Base-by-base conservation (phyloP, 345 rosid genomes). In the Hypericum androsaemum region DNA sequence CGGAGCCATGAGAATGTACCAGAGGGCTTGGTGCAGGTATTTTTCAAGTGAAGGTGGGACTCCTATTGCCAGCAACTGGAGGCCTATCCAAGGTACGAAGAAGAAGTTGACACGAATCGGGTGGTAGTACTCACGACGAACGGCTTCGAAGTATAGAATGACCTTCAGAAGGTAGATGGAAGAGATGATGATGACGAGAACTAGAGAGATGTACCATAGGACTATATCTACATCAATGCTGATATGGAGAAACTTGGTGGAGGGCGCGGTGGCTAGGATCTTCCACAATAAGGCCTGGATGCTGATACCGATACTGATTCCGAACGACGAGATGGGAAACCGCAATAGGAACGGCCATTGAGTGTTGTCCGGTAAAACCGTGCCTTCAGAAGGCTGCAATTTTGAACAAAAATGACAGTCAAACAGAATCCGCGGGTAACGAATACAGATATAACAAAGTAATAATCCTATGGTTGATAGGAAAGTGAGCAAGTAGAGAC, bases 211-310 rank as follows among this genome's bases (percentile, higher is more conserved):
- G 70, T 67, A 75, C 97, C 97, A 89, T 1, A 89, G 77, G 47
- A 78, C 43, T 14, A 70, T 69, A 60, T 82, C 86, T 17, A 74
- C 51, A 7, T 3, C 35, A 15, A 57, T 59, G 41, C 67, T 77
- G 42, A 84, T 62, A 63, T 82, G 89, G 60, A 89, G 88, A 64
- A 86, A 89, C 41, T 72, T 74, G 65, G 80, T 79, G 14, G 94
- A 79, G 5, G 50, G 5, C 6, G 90, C 68, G 36, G 82, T 79
- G 41, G 97, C 81, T 57, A 86, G 57, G 3, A 81, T 65, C 62
- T 86, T 89, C 95, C 95, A 89, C 83, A 89, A 54, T 32, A 89
- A 73, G 12, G 95, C 94, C 74, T 89, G 95, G 72, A 94, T 89
- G 64, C 90, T 75, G 15, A 82, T 79, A 40, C 97, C 97, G 5